A percentile compares a stretch with the other conserved stretches of the same genome.
Evolutionary conservation across 805 yeast species (phyloP).

Genomic region (Saturnispora silvae): DNA sequence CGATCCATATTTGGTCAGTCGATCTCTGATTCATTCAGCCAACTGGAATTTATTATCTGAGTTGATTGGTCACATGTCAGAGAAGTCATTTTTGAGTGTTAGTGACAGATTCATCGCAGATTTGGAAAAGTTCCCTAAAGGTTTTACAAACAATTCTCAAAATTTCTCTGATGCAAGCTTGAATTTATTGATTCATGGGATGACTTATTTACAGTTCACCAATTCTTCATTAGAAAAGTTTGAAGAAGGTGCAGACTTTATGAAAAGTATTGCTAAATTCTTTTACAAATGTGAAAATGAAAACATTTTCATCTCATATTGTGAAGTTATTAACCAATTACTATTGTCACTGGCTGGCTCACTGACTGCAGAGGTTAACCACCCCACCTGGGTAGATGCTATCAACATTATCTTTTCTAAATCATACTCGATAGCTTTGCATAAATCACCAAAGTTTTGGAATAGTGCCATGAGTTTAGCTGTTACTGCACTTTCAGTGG

Average conservation of each 20-base stretch:
- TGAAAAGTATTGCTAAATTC: constrained; percentile 78
- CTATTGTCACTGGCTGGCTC: constrained; percentile 75
- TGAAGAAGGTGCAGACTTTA: constrained; percentile 89
- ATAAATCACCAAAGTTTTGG: constrained; percentile 45
- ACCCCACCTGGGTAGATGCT: constrained; percentile 90
- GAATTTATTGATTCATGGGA: constrained; percentile 76
- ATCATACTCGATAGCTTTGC: constrained; percentile 34
- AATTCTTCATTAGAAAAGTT: constrained; percentile 82
- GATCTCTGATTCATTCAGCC: constrained; percentile 70
- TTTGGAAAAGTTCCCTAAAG: constrained; percentile 66
- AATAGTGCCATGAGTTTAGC: constrained; percentile 53
- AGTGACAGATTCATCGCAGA: constrained; percentile 92
- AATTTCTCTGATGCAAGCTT: constrained; percentile 36
- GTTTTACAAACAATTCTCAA: constrained; percentile 28
- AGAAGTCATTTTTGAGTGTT: constrained; percentile 70
- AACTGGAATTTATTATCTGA: constrained; percentile 92
- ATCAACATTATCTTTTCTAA: constrained; percentile 49
- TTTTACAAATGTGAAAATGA: constrained; percentile 56
- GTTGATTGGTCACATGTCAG: constrained; percentile 83
- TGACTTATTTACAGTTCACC: constrained; percentile 71
- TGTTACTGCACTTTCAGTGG: constrained; percentile 66
- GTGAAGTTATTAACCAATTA: constrained; percentile 70
- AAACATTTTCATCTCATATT: constrained; percentile 63
- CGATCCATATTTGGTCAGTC: constrained; percentile 60
- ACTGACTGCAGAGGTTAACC: constrained; percentile 88